Percentiles rank a stretch among this genome's conserved stretches.
These are phyloP conservation scores for Pythium monospermum DNA, from an alignment of 352 stramenopile species.

Conservation along the genomic window DNA sequence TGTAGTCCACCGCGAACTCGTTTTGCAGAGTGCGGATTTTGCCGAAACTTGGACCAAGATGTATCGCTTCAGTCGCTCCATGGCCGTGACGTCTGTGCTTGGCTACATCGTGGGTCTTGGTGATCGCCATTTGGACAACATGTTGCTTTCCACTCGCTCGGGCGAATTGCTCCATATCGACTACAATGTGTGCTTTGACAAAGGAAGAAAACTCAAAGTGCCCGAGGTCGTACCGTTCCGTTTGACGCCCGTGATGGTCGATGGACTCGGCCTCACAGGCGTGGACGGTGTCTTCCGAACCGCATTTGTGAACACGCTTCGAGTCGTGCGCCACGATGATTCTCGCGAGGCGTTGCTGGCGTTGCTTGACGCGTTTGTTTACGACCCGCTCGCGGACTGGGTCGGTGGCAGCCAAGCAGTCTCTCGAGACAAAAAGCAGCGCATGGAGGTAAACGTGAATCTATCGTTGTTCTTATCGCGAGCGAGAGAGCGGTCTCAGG, in stretches of 20 bases:
- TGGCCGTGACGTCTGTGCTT: constrained; percentile 86
- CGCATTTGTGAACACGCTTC: constrained; percentile 69
- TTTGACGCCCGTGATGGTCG: constrained; percentile 77
- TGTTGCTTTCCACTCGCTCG: constrained; percentile 72
- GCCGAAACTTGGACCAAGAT: constrained; percentile 58
- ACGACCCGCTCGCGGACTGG: constrained; percentile 83
- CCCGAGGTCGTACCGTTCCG: constrained; percentile 90
- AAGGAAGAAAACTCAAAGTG: constrained; percentile 79
- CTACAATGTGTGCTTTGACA: constrained; percentile 92
- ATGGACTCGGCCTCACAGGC: constrained; percentile 68
- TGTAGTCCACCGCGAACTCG: constrained; percentile 60
- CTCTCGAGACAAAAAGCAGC: constrained; percentile 34
- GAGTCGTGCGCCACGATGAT: constrained; percentile 54
- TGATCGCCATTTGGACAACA: constrained; percentile 91
- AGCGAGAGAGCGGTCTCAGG: constrained; percentile 66
- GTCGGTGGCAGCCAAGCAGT: constrained; percentile 13
- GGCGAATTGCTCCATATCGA: constrained; percentile 90
- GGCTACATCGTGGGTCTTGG: constrained; percentile 88
- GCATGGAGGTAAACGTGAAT: constrained; percentile 81
- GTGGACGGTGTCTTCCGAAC: constrained; percentile 68
- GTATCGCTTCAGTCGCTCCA: constrained; percentile 52
- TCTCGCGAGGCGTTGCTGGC: constrained; percentile 67
- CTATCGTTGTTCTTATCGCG: constrained; percentile 81
- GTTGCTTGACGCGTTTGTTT: constrained; percentile 83
- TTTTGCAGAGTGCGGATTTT: constrained; percentile 48